Evolutionary conservation across 2,329 filamentous ascomycete genomes (phyloP), one percentile per base, ranked within the genome.

Genomic region (Apiospora arundinis): DNA sequence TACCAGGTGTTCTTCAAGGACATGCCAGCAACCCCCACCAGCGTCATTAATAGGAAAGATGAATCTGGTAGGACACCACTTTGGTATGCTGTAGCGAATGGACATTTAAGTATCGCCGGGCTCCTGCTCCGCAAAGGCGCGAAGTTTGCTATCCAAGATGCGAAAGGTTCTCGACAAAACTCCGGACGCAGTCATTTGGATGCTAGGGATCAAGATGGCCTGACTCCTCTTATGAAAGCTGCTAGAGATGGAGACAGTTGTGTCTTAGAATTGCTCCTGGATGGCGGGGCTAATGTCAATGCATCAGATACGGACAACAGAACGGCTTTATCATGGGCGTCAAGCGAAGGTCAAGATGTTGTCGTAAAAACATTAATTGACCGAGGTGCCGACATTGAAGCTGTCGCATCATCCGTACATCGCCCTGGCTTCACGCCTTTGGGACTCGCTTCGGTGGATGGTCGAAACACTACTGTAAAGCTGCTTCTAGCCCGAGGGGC

Each of bases 391-490:
- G 12, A 44, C 4, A 18, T 25, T 2, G 16, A 66, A 5, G 63
- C 14, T 21, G 11, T 14, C 1, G 6, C 21, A 7, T 11, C 2
- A n/a, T n/a, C n/a, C n/a, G n/a, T n/a, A n/a, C n/a, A n/a, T 0
- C 2, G 46, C 3, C 12, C 8, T 8, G 42, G 40, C 23, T 5
- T 0, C 28, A 73, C 68, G n/a, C 69, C 71, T 70, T 45, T 73
- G 12, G 69, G 65, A 66, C 68, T 48, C 44, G 72, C 72, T 4
- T n/a, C n/a, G n/a, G n/a, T n/a, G n/a, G n/a, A n/a, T n/a, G n/a
- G n/a, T n/a, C n/a, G n/a, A n/a, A n/a, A n/a, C n/a, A n/a, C n/a
- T n/a, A n/a, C n/a, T n/a, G n/a, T n/a, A n/a, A 65, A 68, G 48
- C 65, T 23, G 14, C 72, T 73, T 56, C 45, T 70, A 18, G 69